Percentiles rank a stretch among this genome's conserved stretches.
Evolutionary conservation across 306 rosid genomes (phyloP).

Genomic region (Ammopiptanthus mongolicus): DNA sequence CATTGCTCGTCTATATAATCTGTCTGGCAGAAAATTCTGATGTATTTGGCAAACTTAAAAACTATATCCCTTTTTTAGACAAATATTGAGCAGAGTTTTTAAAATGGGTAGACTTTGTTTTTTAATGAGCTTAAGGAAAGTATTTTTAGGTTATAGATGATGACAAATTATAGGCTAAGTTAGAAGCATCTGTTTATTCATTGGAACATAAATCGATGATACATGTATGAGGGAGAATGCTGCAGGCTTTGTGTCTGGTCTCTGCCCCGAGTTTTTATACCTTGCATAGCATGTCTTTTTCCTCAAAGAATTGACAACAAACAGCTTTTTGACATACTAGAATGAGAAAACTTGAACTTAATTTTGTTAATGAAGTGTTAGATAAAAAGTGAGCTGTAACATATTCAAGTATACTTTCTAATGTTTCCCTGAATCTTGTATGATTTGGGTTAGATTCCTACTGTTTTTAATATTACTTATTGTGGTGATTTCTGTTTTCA

Average conservation of each 20-base stretch:
- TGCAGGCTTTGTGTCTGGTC: neutral
- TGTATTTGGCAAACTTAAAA: neutral
- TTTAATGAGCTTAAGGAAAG: neutral
- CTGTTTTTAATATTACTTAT: neutral
- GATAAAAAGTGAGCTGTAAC: neutral
- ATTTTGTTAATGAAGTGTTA: slow-evolving; percentile 9
- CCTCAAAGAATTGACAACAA: neutral
- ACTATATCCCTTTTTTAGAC: neutral
- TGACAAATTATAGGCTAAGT: neutral
- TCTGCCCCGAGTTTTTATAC: neutral
- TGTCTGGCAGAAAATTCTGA: neutral
- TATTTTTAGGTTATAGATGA: neutral
- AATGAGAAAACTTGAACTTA: slow-evolving; percentile 1
- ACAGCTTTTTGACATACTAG: neutral
- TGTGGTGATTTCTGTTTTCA: neutral
- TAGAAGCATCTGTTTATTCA: neutral
- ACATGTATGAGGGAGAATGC: neutral
- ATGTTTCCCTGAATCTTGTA: neutral
- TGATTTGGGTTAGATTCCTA: neutral
- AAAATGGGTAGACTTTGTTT: neutral
- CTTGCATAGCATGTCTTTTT: neutral
- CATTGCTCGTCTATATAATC: neutral
- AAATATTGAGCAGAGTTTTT: neutral
- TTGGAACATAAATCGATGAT: neutral
- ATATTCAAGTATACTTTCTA: neutral